phyloP scores from a whole-genome alignment of 2,329 filamentous ascomycete genomes.

The Acrocalymma vagum region DNA sequence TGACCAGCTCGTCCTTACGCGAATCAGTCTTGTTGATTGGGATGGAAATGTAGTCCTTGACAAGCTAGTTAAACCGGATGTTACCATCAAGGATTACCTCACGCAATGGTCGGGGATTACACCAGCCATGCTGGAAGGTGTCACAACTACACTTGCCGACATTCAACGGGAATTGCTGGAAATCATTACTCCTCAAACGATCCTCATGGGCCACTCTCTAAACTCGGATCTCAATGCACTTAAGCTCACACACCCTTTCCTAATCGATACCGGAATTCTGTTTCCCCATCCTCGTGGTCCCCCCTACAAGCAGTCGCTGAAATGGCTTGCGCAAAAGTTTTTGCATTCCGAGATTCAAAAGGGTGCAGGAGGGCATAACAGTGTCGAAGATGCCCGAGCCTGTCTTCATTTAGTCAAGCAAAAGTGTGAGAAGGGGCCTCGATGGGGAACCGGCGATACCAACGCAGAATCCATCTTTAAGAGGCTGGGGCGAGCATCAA shows the following conservation, averaged over 20 bases:
- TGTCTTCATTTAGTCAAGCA: constrained; percentile 93
- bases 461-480: constrained; percentile 90
- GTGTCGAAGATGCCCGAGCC: constrained; percentile 88
- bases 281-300: constrained; percentile 91
- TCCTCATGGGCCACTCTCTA: constrained; percentile 82
- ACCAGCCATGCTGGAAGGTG: constrained; percentile 78
- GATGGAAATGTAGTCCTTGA: constrained; percentile 83
- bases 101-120: constrained; percentile 93
- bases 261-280: constrained; percentile 89
- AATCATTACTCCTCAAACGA: constrained; percentile 75
- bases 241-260: constrained; percentile 87
- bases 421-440: constrained; percentile 91
- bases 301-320: constrained; percentile 88
- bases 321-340: constrained; percentile 88
- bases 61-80: constrained; percentile 88
- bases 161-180: constrained; percentile 80
- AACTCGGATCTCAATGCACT: constrained; percentile 86
- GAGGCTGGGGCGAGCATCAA: constrained; percentile 68
- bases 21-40: constrained; percentile 89
- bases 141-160: constrained; percentile 84
- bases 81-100: constrained; percentile 91
- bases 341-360: constrained; percentile 89
- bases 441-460: constrained; percentile 82
- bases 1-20: constrained; percentile 81
- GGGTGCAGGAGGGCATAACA: constrained; percentile 82